phyloP scores from a whole-genome alignment of 164 flowering plant species.

The Chimonanthus salicifolius region DNA sequence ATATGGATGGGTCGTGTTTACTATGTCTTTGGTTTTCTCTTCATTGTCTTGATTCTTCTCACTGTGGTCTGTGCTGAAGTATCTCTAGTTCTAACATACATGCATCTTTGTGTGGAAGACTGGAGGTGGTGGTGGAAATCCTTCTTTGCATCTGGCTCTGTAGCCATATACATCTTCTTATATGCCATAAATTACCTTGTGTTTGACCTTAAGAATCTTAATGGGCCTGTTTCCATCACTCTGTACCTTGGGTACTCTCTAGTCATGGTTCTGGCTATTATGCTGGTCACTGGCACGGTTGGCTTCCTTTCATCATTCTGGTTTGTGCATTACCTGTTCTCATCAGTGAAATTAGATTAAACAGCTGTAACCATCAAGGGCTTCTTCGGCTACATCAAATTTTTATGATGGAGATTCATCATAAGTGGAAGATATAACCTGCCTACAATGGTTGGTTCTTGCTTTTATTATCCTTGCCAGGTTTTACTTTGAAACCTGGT shows the following conservation, averaged over 20 bases:
- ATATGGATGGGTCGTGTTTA: slow-evolving; percentile 90
- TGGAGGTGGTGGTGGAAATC: slow-evolving; percentile 97
- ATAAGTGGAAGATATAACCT: background rate
- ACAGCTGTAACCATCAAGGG: background rate
- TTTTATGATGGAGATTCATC: background rate
- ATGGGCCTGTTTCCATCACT: slow-evolving; percentile 82
- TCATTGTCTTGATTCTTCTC: slow-evolving; percentile 62
- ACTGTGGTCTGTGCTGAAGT: slow-evolving; percentile 93
- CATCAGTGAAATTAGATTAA: slow-evolving; percentile 81
- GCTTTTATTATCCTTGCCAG: background rate
- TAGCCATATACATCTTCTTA: slow-evolving; percentile 74
- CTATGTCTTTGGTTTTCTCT: slow-evolving; percentile 78
- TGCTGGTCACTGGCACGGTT: slow-evolving; percentile 76
- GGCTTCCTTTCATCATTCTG: slow-evolving; percentile 87
- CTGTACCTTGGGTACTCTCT: slow-evolving; percentile 79
- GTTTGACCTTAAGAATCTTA: slow-evolving; percentile 68
- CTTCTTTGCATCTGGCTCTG: slow-evolving; percentile 91
- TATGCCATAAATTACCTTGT: slow-evolving; percentile 80
- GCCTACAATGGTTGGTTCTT: background rate
- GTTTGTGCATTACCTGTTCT: slow-evolving; percentile 85
- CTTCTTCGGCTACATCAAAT: background rate
- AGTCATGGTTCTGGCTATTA: slow-evolving; percentile 71
- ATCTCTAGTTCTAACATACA: slow-evolving; percentile 75
- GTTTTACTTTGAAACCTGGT: background rate
- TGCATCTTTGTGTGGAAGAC: slow-evolving; percentile 91